Conservation (phyloP, 2,329 filamentous ascomycete species). For the Microsporum audouinii region DNA sequence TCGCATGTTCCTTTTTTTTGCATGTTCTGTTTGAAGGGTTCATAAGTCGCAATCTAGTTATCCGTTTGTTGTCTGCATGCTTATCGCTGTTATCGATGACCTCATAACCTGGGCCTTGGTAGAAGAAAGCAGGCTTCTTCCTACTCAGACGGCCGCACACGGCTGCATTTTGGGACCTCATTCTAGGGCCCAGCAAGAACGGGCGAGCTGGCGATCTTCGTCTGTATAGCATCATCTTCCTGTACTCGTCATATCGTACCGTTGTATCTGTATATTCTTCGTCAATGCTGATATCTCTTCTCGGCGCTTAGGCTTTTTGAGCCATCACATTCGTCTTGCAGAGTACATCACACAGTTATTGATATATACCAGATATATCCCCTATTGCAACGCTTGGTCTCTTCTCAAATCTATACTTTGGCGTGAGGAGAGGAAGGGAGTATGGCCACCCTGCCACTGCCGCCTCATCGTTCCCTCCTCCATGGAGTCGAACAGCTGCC, state of each 20-base stretch:
- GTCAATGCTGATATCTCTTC: not conserved
- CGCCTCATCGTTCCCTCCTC: constrained; percentile 14
- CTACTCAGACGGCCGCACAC: not conserved
- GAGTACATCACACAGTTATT: not conserved
- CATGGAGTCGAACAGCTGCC: constrained; percentile 14
- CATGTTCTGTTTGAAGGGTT: not conserved
- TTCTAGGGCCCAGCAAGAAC: not conserved
- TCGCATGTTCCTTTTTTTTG: not conserved
- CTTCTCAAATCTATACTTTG: not conserved
- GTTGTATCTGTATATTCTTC: not conserved
- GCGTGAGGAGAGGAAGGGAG: not conserved
- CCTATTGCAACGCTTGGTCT: not conserved
- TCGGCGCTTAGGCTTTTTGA: not conserved
- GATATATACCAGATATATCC: not conserved
- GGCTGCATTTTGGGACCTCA: not conserved
- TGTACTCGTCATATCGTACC: not conserved
- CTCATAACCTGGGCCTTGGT: not conserved
- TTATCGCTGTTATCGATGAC: constrained; percentile 4
- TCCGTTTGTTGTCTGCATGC: not conserved
- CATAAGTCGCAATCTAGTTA: not conserved
- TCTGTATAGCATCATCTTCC: not conserved
- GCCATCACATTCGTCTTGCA: not conserved
- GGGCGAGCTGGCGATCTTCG: not conserved
- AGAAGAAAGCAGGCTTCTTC: not conserved
- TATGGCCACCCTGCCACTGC: constrained; percentile 10